Base-by-base conservation (phyloP, 257 asterid genomes). In the Salvia splendens region DNA sequence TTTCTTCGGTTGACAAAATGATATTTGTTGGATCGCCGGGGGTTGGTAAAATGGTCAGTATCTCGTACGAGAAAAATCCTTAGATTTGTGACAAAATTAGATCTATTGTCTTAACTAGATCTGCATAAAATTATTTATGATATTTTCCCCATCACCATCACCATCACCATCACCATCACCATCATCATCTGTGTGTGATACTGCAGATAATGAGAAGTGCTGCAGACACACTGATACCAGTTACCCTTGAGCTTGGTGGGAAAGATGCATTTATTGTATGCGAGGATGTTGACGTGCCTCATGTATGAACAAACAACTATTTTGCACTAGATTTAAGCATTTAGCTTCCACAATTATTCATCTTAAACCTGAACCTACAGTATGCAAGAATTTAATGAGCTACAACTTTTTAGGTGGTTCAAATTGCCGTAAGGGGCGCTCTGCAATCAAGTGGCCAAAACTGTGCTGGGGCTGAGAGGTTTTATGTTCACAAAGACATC, bases 381-480 rank as follows among this genome's bases (percentile, higher is more conserved):
- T 55, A 41, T 41, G 65, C 52, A 15, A 43, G 24, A 12, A 59
- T 42, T 48, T 78, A 35, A 78, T 62, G 12, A 61, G 51, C 68
- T 71, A 48, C 63, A 51, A 40, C 58, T 33, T 77, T 60, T 48
- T 77, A 93, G 99, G 97, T 93, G 69, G 96, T 96, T 60, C 99
- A 93, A 90, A 79, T 93, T 75, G 99, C 99, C 79, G 99, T 76
- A 62, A 88, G 99, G 84, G 99, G 92, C 57, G 89, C 86, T 74
- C 83, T 93, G 71, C 99, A 90, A 74, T 90, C 99, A 73, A 90
- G 99, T 40, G 97, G 99, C 61, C 99, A 93, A 71, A 90, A 90
- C 61, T 93, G 99, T 83, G 99, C 99, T 61, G 97, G 99, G 51
- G 97, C 99, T 70, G 99, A 93, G 82, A 86, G 99, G 78, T 93